These are phyloP conservation scores for Xylogone sp. DNA, from an alignment of 2,329 filamentous ascomycete genomes.

Conservation along the genomic window DNA sequence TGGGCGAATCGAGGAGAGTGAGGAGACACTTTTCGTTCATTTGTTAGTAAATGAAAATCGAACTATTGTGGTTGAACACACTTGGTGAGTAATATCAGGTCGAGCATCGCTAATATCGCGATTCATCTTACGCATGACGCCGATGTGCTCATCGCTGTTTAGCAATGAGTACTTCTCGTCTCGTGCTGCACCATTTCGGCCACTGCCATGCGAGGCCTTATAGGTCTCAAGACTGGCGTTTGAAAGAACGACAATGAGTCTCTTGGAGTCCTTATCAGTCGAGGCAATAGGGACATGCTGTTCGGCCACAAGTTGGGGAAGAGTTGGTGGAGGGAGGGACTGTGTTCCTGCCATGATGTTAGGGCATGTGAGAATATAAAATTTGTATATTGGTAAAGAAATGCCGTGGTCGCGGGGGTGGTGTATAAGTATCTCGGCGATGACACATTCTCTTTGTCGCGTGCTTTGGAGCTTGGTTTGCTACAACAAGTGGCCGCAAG, in stretches of 20 bases:
- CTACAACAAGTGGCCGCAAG: neutral
- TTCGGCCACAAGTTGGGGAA: slow-evolving; percentile 90
- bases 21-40: slow-evolving; percentile 72
- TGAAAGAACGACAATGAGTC: slow-evolving; percentile 92
- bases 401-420: slow-evolving; percentile 12
- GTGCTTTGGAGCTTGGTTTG: slow-evolving; percentile 1
- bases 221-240: slow-evolving; percentile 98
- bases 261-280: slow-evolving; percentile 84
- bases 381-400: slow-evolving; percentile 17
- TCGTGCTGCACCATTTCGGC: slow-evolving; percentile 54
- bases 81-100: slow-evolving; percentile 98
- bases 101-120: slow-evolving; percentile 96
- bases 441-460: neutral
- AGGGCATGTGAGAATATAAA: too few species aligned
- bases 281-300: slow-evolving; percentile 81
- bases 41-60: slow-evolving; percentile 10
- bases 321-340: slow-evolving; percentile 84
- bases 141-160: slow-evolving; percentile 98
- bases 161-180: slow-evolving; percentile 97
- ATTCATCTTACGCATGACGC: slow-evolving; percentile 99
- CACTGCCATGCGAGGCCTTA: slow-evolving; percentile 75
- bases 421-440: slow-evolving; percentile 11
- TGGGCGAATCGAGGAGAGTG: slow-evolving; percentile 92
- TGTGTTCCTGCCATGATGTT: slow-evolving; percentile 67
- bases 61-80: slow-evolving; percentile 31